Evolutionary conservation across 2,329 filamentous ascomycete genomes (phyloP).

Genomic region (Talaromyces sp.): DNA sequence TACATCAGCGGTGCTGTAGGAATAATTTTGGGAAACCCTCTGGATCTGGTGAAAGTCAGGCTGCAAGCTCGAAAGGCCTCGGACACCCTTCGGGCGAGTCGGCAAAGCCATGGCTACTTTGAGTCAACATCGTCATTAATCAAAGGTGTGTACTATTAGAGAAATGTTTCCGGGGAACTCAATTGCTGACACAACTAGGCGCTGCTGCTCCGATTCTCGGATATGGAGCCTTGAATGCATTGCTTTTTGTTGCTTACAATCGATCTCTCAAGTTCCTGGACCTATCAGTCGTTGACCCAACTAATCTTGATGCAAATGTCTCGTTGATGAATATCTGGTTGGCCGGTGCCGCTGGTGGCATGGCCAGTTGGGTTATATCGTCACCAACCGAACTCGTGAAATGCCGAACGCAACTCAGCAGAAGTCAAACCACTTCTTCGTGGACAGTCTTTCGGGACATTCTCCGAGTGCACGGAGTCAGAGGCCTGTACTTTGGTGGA

Average conservation of each 20-base stretch:
- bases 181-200: slow-evolving; percentile 47
- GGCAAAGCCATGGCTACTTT: slow-evolving; percentile 30
- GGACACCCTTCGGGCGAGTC: slow-evolving; percentile 14
- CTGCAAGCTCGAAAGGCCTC: slow-evolving; percentile 58
- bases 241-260: slow-evolving; percentile 90
- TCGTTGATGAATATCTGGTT: slow-evolving; percentile 69
- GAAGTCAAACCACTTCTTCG: slow-evolving; percentile 52
- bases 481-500: slow-evolving; percentile 79
- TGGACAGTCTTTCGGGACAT: slow-evolving; percentile 65
- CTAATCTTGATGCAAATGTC: slow-evolving; percentile 39
- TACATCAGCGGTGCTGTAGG: slow-evolving; percentile 83
- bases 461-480: slow-evolving; percentile 57
- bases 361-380: slow-evolving; percentile 82
- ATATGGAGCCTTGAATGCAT: slow-evolving; percentile 85
- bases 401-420: slow-evolving; percentile 74
- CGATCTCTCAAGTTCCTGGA: slow-evolving; percentile 67
- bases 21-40: slow-evolving; percentile 84
- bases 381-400: slow-evolving; percentile 90
- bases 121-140: slow-evolving; percentile 39
- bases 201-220: slow-evolving; percentile 82
- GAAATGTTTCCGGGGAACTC: not conserved
- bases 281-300: slow-evolving; percentile 43
- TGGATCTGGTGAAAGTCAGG: slow-evolving; percentile 77
- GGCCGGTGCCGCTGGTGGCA: slow-evolving; percentile 76
- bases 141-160: slow-evolving; percentile 33